phyloP scores from a whole-genome alignment of 2,329 filamentous ascomycete genomes.

The Monosporascus sp. region DNA sequence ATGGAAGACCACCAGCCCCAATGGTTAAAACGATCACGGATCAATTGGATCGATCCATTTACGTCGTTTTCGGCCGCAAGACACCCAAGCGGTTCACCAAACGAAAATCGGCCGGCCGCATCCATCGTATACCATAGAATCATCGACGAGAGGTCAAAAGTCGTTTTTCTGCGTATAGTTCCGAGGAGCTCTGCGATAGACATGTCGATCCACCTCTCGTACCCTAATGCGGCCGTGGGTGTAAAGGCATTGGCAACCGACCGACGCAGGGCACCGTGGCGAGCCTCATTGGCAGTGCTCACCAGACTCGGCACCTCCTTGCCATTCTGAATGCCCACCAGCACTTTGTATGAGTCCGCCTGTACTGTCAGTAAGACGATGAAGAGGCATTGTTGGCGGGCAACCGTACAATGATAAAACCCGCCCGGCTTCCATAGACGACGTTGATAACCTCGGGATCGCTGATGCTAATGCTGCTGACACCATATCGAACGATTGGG shows the following conservation, averaged over 20 bases:
- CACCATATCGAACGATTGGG: constrained; percentile 19
- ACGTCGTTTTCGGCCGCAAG: constrained; percentile 15
- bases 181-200: constrained; percentile 16
- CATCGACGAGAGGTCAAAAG: constrained; percentile 14
- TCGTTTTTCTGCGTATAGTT: constrained; percentile 5
- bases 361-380: constrained; percentile 1
- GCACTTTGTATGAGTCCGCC: constrained; percentile 19
- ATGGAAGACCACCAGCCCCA: constrained; percentile 19
- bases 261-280: constrained; percentile 16
- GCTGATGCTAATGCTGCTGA: constrained; percentile 18
- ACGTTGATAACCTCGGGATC: constrained; percentile 19
- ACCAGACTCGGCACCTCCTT: constrained; percentile 20
- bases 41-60: constrained; percentile 14
- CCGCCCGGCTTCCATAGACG: constrained; percentile 18
- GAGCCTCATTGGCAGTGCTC: constrained; percentile 16
- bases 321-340: constrained; percentile 16
- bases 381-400: background rate
- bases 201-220: constrained; percentile 18
- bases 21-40: constrained; percentile 18
- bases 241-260: constrained; percentile 21
- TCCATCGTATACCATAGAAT: constrained; percentile 19
- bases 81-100: constrained; percentile 17
- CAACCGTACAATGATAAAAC: constrained; percentile 15
- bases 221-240: constrained; percentile 14
- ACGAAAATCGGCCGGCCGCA: constrained; percentile 15